Evolutionary conservation across 495 filamentous ascomycete species (phyloP), one percentile per base, ranked within the genome.

Genomic region (Penicillium paradoxum): DNA sequence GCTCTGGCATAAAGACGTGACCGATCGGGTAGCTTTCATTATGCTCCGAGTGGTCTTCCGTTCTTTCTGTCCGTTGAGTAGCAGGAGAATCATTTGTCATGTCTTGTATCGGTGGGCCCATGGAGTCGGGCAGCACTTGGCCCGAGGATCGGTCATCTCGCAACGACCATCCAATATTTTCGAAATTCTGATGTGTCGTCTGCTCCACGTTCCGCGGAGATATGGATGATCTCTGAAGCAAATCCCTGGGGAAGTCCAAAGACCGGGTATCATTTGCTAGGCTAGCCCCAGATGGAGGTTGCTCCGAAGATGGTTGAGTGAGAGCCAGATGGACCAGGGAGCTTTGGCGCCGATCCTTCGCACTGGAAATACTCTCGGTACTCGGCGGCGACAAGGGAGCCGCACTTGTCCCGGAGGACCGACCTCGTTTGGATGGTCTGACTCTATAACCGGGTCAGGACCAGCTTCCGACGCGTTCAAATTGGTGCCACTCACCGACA

Each of bases 21-120:
- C 54, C 58, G 13, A 55, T 37, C 11, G 55, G 55, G 15, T 58
- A 54, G 25, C 45, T 57, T 11, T 66, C 60, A 53, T 59, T 67
- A 19, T 60, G 51, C 19, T 61, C 59, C 11, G 57, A 63, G 29
- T 56, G 40, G 13, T 53, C 61, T 18, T 49, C 29, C 49, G 57
- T 47, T 61, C 48, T 55, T 13, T 51, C 30, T 51, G 57, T 47
- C 56, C 51, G 27, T 6, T 48, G 46, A 10, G 49, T 53, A 9
- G 53, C 30, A n/a, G 52, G 47, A 2, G 57, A 52, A 29, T 40
- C 48, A 29, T 45, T 52, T 15, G 55, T 5, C 13, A 45, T 42
- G 22, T 21, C 14, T 42, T 42, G 39, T 1, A 10, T 25, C 13
- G 39, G 39, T 21, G 21, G 24, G 39, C 39, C 38, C 38, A 22